Base-by-base conservation (phyloP, 2,329 filamentous ascomycete genomes). In the Penicillium sp. region DNA sequence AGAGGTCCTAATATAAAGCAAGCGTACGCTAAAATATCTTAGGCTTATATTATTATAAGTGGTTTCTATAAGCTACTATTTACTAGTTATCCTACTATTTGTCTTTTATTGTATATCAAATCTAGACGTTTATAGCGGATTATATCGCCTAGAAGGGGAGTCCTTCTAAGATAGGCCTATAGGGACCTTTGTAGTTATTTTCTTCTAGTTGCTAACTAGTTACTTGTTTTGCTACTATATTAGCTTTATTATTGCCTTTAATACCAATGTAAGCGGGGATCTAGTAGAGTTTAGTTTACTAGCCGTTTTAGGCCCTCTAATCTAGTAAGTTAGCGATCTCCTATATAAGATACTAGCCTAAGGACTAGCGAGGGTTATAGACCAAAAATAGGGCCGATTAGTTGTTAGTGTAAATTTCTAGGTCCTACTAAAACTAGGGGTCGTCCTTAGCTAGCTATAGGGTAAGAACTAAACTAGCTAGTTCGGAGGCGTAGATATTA, bases 11-110 rank as follows among this genome's bases (percentile, higher is more conserved):
- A n/a, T n/a, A n/a, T n/a, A n/a, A n/a, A n/a, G n/a, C n/a, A n/a
- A n/a, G n/a, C n/a, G n/a, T n/a, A n/a, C n/a, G n/a, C n/a, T n/a
- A n/a, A n/a, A n/a, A n/a, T n/a, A n/a, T n/a, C n/a, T n/a, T n/a
- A n/a, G n/a, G n/a, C n/a, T n/a, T n/a, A n/a, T n/a, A n/a, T n/a
- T n/a, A n/a, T n/a, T n/a, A n/a, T 51, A 25, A 50, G 48, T 12
- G 40, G 41, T 39, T 41, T 4, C 20, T 45, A 35, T 50, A 39
- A 27, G 28, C 37, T 37, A 15, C 3, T 12, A 15, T 52, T 41
- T 41, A 13, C 22, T 33, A n/a, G 51, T 42, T 12, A 44, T 36
- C 22, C 32, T 53, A 39, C 45, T 47, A 51, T 39, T 54, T 39
- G 20, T 30, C 37, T 44, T 25, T 52, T 41, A 52, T 50, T 13